These are phyloP conservation scores for Heliocybe sulcata DNA, from an alignment of 1,284 basidiomycete species.

Conservation along the genomic window DNA sequence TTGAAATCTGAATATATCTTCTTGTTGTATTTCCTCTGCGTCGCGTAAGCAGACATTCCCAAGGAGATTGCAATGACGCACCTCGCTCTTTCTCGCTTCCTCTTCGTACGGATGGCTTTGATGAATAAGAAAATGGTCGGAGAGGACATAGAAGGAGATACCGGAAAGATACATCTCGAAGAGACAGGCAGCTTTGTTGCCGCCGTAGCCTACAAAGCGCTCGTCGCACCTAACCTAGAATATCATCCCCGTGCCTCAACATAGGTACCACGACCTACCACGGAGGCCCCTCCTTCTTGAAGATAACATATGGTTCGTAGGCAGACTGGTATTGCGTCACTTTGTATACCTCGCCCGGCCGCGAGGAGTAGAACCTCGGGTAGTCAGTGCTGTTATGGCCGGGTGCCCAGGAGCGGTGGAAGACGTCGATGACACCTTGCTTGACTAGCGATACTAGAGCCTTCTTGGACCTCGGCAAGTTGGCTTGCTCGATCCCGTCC, in stretches of 20 bases:
- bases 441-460: conserved; percentile 49
- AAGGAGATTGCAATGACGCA: conserved; percentile 17
- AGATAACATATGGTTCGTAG: conserved; percentile 82
- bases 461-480: conserved; percentile 62
- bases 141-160: conserved; percentile 71
- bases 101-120: conserved; percentile 82
- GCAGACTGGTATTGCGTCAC: conserved; percentile 70
- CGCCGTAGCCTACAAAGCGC: conserved; percentile 83
- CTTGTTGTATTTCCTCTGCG: conserved; percentile 66
- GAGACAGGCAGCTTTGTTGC: conserved; percentile 61
- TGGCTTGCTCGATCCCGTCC: conserved; percentile 47
- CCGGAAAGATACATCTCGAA: conserved; percentile 62
- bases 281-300: conserved; percentile 66
- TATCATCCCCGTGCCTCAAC: conserved; percentile 14
- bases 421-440: conserved; percentile 53
- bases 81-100: conserved; percentile 59
- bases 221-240: conserved; percentile 65
- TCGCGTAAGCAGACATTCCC: conserved; percentile 1
- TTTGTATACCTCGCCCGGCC: conserved; percentile 63
- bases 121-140: conserved; percentile 82
- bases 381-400: conserved; percentile 82
- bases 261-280: conserved; percentile 36
- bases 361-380: conserved; percentile 52
- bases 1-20: conserved; percentile 73
- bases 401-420: conserved; percentile 68